These are phyloP conservation scores for Hansfordia pulvinata DNA, from an alignment of 2,329 filamentous ascomycete genomes.

Conservation along the genomic window DNA sequence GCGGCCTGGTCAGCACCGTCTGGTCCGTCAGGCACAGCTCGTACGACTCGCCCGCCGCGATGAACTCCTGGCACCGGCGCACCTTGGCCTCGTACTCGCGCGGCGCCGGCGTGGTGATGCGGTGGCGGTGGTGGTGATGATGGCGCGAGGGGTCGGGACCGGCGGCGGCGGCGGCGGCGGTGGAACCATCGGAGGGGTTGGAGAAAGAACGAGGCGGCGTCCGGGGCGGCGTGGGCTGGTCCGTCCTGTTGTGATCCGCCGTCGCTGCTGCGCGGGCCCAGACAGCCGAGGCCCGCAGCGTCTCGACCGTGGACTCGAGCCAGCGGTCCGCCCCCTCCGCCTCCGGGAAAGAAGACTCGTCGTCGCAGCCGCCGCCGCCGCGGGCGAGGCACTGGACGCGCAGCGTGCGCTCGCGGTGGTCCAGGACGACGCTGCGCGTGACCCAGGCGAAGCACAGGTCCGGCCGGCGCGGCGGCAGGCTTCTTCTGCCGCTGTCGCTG, in stretches of 20 bases:
- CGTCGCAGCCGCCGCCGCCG: too few relatives aligned
- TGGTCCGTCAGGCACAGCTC: slow-evolving; percentile 74
- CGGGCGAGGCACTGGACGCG: slow-evolving; percentile 57
- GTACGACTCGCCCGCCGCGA: slow-evolving; percentile 70
- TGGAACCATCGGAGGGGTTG: too few relatives aligned
- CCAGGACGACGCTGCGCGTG: slow-evolving; percentile 63
- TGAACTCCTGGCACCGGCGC: slow-evolving; percentile 52
- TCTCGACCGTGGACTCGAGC: slow-evolving; percentile 25
- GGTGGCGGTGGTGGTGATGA: slow-evolving; percentile 5
- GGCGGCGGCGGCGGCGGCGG: too few relatives aligned
- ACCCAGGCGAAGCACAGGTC: slow-evolving; percentile 69
- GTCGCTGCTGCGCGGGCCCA: slow-evolving; percentile 18
- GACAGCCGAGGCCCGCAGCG: slow-evolving; percentile 16
- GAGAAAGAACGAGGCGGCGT: too few relatives aligned
- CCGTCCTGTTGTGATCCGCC: slow-evolving; percentile 7
- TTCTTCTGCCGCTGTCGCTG: too few relatives aligned
- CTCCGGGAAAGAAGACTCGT: slow-evolving; percentile 15
- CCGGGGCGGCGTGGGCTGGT: slow-evolving; percentile 14
- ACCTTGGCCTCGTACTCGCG: slow-evolving; percentile 53
- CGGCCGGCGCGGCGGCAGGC: too few relatives aligned
- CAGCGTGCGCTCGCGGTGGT: slow-evolving; percentile 48
- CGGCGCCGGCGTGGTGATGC: slow-evolving; percentile 27
- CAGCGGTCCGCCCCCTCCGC: slow-evolving; percentile 22
- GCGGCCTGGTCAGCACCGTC: slow-evolving; percentile 42
- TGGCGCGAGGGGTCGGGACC: slow-evolving; percentile 7